Conservation (phyloP, 2,329 filamentous ascomycete genomes). For the Aspergillus bombycis region DNA sequence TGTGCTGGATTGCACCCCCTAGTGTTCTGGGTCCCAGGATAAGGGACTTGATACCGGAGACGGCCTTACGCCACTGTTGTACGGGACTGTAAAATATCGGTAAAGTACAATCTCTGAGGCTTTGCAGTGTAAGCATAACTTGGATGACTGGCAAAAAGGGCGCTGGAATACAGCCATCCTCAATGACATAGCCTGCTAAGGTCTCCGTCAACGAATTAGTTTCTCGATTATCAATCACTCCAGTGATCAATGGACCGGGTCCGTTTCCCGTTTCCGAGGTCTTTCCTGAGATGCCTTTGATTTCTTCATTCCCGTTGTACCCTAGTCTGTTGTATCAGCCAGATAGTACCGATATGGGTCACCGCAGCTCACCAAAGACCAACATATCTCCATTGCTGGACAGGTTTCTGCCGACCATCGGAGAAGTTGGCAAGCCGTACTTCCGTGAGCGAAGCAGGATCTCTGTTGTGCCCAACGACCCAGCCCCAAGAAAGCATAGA, state of each 20-base stretch:
- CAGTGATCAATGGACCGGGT: neutral
- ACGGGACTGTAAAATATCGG: neutral
- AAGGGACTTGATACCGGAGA: neutral
- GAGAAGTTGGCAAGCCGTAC: slow-evolving; percentile 7
- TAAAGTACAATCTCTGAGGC: neutral
- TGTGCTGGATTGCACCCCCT: neutral
- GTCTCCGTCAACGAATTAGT: neutral
- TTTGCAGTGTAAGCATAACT: neutral
- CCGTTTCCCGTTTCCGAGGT: neutral
- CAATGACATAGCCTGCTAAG: neutral
- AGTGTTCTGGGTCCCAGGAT: neutral
- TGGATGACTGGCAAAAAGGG: neutral
- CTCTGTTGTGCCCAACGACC: slow-evolving; percentile 16
- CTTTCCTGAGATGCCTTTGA: neutral
- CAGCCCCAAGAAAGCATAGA: slow-evolving; percentile 59
- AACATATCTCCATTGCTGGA: neutral
- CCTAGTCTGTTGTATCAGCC: neutral
- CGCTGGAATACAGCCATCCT: neutral
- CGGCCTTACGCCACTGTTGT: neutral
- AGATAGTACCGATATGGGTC: neutral
- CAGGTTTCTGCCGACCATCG: neutral
- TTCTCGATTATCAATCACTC: neutral
- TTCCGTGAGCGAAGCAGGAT: slow-evolving; percentile 15
- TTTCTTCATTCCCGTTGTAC: neutral
- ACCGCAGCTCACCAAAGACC: neutral